These are phyloP conservation scores for Discostella stelligeroides DNA, from an alignment of 108 stramenopile genomes.

Conservation along the genomic window DNA sequence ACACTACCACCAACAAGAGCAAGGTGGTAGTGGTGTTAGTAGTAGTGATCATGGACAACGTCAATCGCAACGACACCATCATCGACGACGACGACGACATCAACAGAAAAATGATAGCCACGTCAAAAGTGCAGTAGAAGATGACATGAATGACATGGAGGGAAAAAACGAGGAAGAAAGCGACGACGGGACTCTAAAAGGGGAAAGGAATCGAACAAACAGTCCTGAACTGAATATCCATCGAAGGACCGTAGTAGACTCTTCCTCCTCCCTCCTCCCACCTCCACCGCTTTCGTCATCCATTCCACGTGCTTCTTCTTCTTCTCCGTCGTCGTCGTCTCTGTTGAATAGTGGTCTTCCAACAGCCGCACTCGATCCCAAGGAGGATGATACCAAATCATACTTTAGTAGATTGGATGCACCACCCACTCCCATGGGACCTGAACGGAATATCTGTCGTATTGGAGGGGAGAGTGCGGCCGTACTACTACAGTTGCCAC, in stretches of 20 bases:
- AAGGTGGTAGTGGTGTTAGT: too few relatives aligned
- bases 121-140: background rate
- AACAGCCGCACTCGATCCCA: constrained; percentile 9
- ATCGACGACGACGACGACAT: background rate
- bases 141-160: constrained; percentile 12
- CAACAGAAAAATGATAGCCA: background rate
- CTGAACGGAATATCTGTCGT: background rate
- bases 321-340: background rate
- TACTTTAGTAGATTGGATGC: constrained; percentile 16
- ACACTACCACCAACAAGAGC: too few relatives aligned
- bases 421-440: constrained; percentile 27
- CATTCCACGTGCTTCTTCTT: constrained; percentile 1
- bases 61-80: too few relatives aligned
- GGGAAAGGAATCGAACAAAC: background rate
- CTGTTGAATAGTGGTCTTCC: too few relatives aligned
- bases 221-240: constrained; percentile 12
- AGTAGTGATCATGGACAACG: background rate
- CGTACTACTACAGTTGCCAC: too few relatives aligned
- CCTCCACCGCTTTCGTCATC: too few relatives aligned
- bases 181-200: background rate
- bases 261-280: background rate
- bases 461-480: background rate
- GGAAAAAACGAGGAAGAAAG: constrained; percentile 4
- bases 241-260: background rate
- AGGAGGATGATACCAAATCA: constrained; percentile 14